Evolutionary conservation across 805 yeast species (phyloP), one percentile per base, ranked within the genome.

Genomic region (Yarrowia sp.): DNA sequence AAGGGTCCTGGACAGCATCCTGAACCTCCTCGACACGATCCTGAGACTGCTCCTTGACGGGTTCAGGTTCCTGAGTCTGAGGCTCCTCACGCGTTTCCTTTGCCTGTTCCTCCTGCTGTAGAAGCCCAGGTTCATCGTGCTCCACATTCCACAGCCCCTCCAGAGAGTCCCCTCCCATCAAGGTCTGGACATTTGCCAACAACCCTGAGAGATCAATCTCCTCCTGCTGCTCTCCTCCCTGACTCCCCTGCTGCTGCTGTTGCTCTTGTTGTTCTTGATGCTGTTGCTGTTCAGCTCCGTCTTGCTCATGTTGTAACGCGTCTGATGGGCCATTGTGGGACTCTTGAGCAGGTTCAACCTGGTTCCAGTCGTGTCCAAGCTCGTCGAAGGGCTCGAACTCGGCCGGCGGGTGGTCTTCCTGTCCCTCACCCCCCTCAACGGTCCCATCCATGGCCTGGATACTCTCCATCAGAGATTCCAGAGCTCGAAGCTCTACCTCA

Each of bases 311-410:
- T 17, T 48, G 17, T 19, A 14, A 19, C 54, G 54, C 54, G 54
- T 48, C 54, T 19, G 49, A 26, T 16, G 32, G 49, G n/a, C 32
- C 33, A 44, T 44, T 26, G 17, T 48, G 41, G 30, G 58, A 33
- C 58, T 22, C 41, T 6, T 35, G 41, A 35, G 58, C 17, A 51
- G 41, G 58, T 16, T 48, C 58, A 22, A 35, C 40, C 41, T 33
- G 24, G 58, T 33, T 35, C 58, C 41, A 35, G 11, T 51, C 58
- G 32, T 51, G 58, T 7, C 58, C 58, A 9, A 51, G 41, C 41
- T 35, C 58, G 58, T 51, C 58, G 22, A 51, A 51, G 58, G 58
- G 58, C 58, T 51, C 40, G 21, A 51, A 51, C 58, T 51, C 41
- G 41, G 41, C 58, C 21, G 58, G 36, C 2, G 40, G 41, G 22